A percentile compares a stretch with the other conserved stretches of the same genome.
phyloP scores from a whole-genome alignment of 2,329 filamentous ascomycete genomes.

The Zopfia rhizophila region DNA sequence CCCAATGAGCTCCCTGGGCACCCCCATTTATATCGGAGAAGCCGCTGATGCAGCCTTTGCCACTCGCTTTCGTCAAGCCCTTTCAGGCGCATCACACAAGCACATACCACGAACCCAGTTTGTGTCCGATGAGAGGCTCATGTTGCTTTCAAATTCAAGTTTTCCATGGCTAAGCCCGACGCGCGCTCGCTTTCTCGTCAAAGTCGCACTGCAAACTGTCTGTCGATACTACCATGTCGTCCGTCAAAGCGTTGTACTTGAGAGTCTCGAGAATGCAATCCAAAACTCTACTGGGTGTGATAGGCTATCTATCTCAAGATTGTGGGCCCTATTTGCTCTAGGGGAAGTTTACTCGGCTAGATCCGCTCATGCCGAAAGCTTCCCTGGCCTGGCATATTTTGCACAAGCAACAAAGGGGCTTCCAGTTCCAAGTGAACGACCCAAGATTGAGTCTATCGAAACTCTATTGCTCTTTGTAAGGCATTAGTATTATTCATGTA shows the following conservation, averaged over 20 bases:
- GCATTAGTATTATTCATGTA: neutral
- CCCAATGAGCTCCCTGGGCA: constrained; percentile 38
- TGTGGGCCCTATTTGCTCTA: constrained; percentile 59
- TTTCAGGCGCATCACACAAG: constrained; percentile 31
- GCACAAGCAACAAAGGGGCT: constrained; percentile 53
- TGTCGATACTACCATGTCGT: constrained; percentile 57
- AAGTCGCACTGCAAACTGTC: constrained; percentile 55
- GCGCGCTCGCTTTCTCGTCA: constrained; percentile 51
- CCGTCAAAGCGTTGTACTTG: constrained; percentile 50
- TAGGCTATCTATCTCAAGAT: constrained; percentile 51
- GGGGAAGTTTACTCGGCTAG: constrained; percentile 59
- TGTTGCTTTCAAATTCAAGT: constrained; percentile 46
- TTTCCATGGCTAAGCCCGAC: constrained; percentile 54
- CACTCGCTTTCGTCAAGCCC: constrained; percentile 47
- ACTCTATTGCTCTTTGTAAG: constrained; percentile 57
- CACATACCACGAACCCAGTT: constrained; percentile 50
- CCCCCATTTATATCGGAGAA: constrained; percentile 51
- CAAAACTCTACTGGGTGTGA: constrained; percentile 47
- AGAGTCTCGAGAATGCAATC: constrained; percentile 52
- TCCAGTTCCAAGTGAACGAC: constrained; percentile 55
- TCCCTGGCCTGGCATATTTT: constrained; percentile 59
- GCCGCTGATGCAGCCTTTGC: constrained; percentile 52
- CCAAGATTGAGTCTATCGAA: constrained; percentile 57
- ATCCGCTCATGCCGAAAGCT: constrained; percentile 45
- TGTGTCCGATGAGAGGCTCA: constrained; percentile 42